Evolutionary conservation across 139 green algal genomes (phyloP).

Genomic region (Picochlorum sp.): DNA sequence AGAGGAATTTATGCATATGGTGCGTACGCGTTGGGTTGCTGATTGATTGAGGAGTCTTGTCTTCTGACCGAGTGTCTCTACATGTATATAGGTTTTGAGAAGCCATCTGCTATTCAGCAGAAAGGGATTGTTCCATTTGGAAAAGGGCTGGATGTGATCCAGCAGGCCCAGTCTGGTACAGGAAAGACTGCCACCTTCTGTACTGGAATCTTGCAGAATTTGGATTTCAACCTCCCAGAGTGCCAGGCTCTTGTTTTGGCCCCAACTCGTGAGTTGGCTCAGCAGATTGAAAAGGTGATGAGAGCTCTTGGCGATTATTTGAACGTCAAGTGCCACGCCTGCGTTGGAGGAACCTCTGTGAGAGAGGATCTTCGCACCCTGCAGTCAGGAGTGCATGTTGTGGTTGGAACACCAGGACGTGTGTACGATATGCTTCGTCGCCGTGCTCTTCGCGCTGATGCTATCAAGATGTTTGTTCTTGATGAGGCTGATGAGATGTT

Average conservation of each 20-base stretch:
- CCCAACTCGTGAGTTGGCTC: constrained; percentile 96
- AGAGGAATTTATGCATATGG: constrained; percentile 99
- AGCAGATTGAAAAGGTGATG: constrained; percentile 99
- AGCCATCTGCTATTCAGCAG: constrained; percentile 99
- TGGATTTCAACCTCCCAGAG: constrained; percentile 89
- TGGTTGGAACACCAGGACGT: constrained; percentile 96
- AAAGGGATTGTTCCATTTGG: constrained; percentile 98
- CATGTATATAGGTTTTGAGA: constrained; percentile 87
- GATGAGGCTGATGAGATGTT: constrained; percentile 99
- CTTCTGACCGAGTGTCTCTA: neutral
- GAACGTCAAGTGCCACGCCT: constrained; percentile 98
- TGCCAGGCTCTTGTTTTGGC: constrained; percentile 98
- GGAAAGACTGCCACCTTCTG: constrained; percentile 99
- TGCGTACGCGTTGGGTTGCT: constrained; percentile 27
- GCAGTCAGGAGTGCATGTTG: constrained; percentile 71
- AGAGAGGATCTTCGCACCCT: constrained; percentile 96
- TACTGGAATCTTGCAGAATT: constrained; percentile 86
- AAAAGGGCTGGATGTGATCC: constrained; percentile 97
- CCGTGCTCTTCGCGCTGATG: constrained; percentile 79
- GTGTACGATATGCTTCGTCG: constrained; percentile 99
- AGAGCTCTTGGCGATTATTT: constrained; percentile 96
- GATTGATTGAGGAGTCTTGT: neutral
- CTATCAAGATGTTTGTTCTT: constrained; percentile 93
- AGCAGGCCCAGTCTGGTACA: constrained; percentile 99
- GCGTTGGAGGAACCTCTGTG: constrained; percentile 94